A percentile compares a stretch with the other conserved stretches of the same genome.
phyloP scores from a whole-genome alignment of 805 yeast species.

The Sugiyamaella lignohabitans region DNA sequence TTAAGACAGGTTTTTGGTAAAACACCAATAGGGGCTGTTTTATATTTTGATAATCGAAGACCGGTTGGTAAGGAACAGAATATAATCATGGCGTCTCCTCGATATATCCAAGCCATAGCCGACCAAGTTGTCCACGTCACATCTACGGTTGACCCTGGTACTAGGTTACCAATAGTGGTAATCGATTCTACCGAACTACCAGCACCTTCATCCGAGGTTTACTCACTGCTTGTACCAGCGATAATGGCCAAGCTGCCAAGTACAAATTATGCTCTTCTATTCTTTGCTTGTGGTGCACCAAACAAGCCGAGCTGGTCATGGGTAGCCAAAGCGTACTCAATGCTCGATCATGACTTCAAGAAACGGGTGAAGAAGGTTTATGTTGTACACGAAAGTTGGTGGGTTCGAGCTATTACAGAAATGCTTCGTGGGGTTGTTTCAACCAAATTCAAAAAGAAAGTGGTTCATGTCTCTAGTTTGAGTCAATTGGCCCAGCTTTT shows the following conservation, averaged over 20 bases:
- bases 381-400: constrained; percentile 88
- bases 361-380: constrained; percentile 55
- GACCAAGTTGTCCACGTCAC: constrained; percentile 47
- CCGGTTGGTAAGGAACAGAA: too few relatives aligned
- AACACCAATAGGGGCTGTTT: too few relatives aligned
- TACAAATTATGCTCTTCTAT: constrained; percentile 57
- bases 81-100: too few relatives aligned
- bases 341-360: constrained; percentile 51
- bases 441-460: constrained; percentile 39
- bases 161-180: constrained; percentile 66
- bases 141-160: constrained; percentile 56
- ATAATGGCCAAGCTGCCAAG: constrained; percentile 54
- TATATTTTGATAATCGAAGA: too few relatives aligned
- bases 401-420: constrained; percentile 70
- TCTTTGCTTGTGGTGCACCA: constrained; percentile 78
- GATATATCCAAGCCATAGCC: too few relatives aligned
- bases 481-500: constrained; percentile 52
- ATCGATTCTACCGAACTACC: constrained; percentile 82
- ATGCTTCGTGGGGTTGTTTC: constrained; percentile 58
- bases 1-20: too few relatives aligned
- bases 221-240: constrained; percentile 49
- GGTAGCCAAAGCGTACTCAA: constrained; percentile 53
- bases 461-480: constrained; percentile 43
- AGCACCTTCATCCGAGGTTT: constrained; percentile 40
- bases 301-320: constrained; percentile 59